Evolutionary conservation across 306 rosid genomes (phyloP).

Genomic region (Mimosa pudica): DNA sequence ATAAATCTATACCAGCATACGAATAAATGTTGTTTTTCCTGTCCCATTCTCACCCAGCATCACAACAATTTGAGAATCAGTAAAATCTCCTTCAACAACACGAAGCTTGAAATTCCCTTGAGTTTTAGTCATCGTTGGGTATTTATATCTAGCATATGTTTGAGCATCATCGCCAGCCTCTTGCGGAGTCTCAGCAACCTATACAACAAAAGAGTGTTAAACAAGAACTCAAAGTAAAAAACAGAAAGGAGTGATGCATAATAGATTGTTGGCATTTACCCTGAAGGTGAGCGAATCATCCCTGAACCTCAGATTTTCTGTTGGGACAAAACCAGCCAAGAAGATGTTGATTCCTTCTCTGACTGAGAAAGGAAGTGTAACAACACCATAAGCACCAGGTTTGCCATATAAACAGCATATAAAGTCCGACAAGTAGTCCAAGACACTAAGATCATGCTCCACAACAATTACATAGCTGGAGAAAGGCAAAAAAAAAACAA

Average conservation of each 20-base stretch:
- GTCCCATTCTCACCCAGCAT: conserved; percentile 99
- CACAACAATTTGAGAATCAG: conserved; percentile 97
- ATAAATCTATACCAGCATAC: conserved; percentile 81
- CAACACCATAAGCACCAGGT: conserved; percentile 99
- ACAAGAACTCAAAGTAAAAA: neutral
- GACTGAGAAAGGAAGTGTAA: conserved; percentile 98
- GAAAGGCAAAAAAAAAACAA: conserved; percentile 31
- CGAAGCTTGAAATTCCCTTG: conserved; percentile 87
- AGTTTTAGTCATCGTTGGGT: conserved; percentile 91
- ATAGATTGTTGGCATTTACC: conserved; percentile 42
- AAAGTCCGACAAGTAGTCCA: conserved; percentile 98
- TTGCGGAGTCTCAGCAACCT: conserved; percentile 99
- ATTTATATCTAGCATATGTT: conserved; percentile 87
- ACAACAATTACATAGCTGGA: conserved; percentile 98
- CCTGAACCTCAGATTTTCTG: conserved; percentile 94
- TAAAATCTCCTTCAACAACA: conserved; percentile 90
- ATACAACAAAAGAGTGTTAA: conserved; percentile 36
- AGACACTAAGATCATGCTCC: conserved; percentile 97
- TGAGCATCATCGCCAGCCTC: conserved; percentile 91
- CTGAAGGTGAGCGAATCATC: conserved; percentile 93
- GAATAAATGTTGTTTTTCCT: conserved; percentile 97
- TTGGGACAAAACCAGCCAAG: conserved; percentile 98
- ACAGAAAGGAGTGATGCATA: conserved; percentile 17
- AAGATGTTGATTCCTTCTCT: conserved; percentile 99
- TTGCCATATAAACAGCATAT: conserved; percentile 98